Percentiles rank a stretch among this genome's conserved stretches.
These are phyloP conservation scores for Coemansia sp. DNA, from an alignment of 192 early-diverging fungal species.

Conservation along the genomic window DNA sequence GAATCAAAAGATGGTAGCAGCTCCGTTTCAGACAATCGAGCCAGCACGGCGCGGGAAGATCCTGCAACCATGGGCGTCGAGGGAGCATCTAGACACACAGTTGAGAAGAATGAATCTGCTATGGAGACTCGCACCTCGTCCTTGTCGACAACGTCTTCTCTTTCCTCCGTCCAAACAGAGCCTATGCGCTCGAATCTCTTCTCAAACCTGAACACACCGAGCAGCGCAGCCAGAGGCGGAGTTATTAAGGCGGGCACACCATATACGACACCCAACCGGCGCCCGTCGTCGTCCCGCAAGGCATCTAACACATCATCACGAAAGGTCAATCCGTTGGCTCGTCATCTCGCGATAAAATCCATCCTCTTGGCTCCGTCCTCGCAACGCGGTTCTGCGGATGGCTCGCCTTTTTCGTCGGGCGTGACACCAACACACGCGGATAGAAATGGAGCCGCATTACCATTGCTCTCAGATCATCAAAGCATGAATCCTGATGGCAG, in stretches of 20 bases:
- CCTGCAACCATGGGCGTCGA: background rate
- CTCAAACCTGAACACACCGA: slow-evolving; percentile 31
- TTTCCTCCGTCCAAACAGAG: slow-evolving; percentile 38
- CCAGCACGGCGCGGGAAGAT: background rate
- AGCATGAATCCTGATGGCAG: slow-evolving; percentile 6
- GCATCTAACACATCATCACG: slow-evolving; percentile 31
- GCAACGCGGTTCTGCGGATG: slow-evolving; percentile 9
- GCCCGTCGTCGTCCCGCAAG: slow-evolving; percentile 19
- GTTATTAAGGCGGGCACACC: slow-evolving; percentile 1
- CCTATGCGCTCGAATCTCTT: slow-evolving; percentile 44
- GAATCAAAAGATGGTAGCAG: background rate
- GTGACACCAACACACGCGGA: slow-evolving; percentile 11
- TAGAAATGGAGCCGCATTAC: background rate
- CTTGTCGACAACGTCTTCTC: slow-evolving; percentile 30
- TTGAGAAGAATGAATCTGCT: slow-evolving; percentile 7
- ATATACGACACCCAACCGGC: slow-evolving; percentile 22
- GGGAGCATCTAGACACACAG: background rate
- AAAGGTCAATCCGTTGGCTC: slow-evolving; percentile 46
- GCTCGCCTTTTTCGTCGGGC: background rate
- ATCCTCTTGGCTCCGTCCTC: slow-evolving; percentile 25
- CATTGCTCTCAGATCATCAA: slow-evolving; percentile 6
- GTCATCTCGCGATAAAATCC: slow-evolving; percentile 43
- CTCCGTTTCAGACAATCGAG: background rate
- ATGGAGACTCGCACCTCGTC: slow-evolving; percentile 21
- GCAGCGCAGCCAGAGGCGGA: background rate